A percentile compares a stretch with the other conserved stretches of the same genome.
Evolutionary conservation across 495 filamentous ascomycete genomes (phyloP).

Genomic region (Pyrenula massariospora): DNA sequence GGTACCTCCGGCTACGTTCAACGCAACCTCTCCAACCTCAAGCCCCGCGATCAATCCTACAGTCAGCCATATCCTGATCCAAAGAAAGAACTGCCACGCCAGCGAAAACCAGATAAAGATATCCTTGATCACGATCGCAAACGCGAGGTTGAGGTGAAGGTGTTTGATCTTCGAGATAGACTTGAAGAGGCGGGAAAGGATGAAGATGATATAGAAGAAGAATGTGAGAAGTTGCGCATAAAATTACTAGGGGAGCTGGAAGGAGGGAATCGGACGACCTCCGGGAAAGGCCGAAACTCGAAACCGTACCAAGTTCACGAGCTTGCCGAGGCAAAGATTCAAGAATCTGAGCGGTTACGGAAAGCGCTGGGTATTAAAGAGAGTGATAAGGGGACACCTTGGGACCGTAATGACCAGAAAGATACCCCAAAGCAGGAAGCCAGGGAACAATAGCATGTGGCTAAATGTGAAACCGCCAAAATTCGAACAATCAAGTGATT

Average conservation of each 20-base stretch:
- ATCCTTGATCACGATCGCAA: conserved; percentile 90
- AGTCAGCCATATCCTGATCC: conserved; percentile 40
- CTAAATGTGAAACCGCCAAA: too few relatives aligned
- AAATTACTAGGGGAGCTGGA: conserved; percentile 24
- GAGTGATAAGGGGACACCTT: conserved; percentile 67
- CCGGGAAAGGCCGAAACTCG: conserved; percentile 37
- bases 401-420: neutral
- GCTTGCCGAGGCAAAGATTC: conserved; percentile 88
- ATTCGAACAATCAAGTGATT: too few relatives aligned
- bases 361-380: conserved; percentile 80
- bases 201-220: conserved; percentile 28
- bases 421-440: neutral
- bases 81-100: conserved; percentile 39
- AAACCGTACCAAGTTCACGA: conserved; percentile 96
- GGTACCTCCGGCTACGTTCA: conserved; percentile 97
- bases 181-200: conserved; percentile 72
- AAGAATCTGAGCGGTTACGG: conserved; percentile 81
- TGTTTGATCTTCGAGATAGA: conserved; percentile 72
- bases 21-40: conserved; percentile 80
- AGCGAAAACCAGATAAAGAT: conserved; percentile 77
- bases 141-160: conserved; percentile 80
- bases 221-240: conserved; percentile 19
- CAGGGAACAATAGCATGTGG: neutral
- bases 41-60: conserved; percentile 50
- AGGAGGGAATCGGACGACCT: conserved; percentile 7